phyloP scores from a whole-genome alignment of 2,329 filamentous ascomycete species.

The Xylaria sp. region DNA sequence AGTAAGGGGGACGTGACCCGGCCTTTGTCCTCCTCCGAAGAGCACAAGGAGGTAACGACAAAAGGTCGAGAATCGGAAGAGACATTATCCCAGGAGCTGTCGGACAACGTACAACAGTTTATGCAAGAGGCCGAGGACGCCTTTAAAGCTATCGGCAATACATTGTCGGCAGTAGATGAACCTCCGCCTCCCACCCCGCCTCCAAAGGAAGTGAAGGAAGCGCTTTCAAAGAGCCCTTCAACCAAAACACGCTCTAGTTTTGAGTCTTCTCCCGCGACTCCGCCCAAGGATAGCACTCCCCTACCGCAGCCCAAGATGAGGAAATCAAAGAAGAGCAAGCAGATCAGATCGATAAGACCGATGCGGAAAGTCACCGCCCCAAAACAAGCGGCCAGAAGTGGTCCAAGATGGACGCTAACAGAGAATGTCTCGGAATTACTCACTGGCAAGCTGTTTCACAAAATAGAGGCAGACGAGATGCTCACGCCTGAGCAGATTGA shows the following conservation, averaged over 20 bases:
- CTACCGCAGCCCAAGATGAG: conserved; percentile 55
- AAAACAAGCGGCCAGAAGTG: conserved; percentile 48
- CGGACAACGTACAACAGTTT: conserved; percentile 57
- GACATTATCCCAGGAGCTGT: conserved; percentile 43
- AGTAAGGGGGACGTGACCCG: conserved; percentile 24
- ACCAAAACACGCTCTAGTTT: conserved; percentile 10
- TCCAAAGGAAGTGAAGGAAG: conserved; percentile 38
- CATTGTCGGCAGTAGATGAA: conserved; percentile 54
- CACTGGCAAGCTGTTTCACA: conserved; percentile 64
- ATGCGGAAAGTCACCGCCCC: conserved; percentile 43
- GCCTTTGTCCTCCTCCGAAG: conserved; percentile 44
- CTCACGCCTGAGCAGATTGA: conserved; percentile 64
- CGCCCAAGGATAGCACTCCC: conserved; percentile 15
- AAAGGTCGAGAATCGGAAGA: conserved; percentile 31
- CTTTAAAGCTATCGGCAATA: conserved; percentile 59
- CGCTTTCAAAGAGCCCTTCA: conserved; percentile 26
- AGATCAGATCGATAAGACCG: conserved; percentile 42
- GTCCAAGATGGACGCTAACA: conserved; percentile 63
- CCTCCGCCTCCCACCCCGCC: conserved; percentile 38
- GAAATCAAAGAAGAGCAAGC: conserved; percentile 49
- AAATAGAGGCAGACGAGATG: conserved; percentile 69
- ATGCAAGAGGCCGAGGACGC: conserved; percentile 63
- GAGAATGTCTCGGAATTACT: conserved; percentile 69
- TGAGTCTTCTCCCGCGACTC: conserved; percentile 15
- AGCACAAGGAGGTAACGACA: conserved; percentile 44